Conservation (phyloP, 148 eudicot genomes). For the Spergularia marina region DNA sequence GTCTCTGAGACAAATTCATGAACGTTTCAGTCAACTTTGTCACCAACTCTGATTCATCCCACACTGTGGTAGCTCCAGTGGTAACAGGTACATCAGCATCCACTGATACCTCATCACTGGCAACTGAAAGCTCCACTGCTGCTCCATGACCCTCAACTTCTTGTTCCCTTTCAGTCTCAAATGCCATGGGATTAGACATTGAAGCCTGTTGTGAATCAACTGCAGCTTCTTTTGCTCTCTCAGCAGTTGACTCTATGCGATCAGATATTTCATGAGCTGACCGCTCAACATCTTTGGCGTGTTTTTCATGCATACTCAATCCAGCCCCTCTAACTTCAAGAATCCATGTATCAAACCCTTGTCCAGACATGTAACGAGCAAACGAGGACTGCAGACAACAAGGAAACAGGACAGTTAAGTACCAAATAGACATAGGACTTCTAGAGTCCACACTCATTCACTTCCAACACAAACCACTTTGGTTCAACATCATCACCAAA, state of each 20-base stretch:
- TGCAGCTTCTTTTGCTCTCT: constrained; percentile 46
- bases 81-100: constrained; percentile 37
- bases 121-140: constrained; percentile 29
- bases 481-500: not conserved
- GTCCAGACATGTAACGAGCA: constrained; percentile 95
- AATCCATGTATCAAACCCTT: constrained; percentile 99
- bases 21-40: constrained; percentile 70
- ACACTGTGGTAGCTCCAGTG: constrained; percentile 46
- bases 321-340: constrained; percentile 98
- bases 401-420: not conserved
- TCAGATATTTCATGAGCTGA: constrained; percentile 62
- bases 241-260: constrained; percentile 64
- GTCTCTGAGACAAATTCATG: constrained; percentile 65
- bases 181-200: not conserved
- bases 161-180: constrained; percentile 42
- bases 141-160: constrained; percentile 22
- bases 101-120: constrained; percentile 24
- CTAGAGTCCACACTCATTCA: not conserved
- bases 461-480: not conserved
- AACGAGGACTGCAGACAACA: constrained; percentile 72
- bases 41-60: constrained; percentile 78
- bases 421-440: not conserved
- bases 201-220: constrained; percentile 20
- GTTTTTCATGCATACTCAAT: constrained; percentile 57
- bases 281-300: constrained; percentile 54